Base-by-base conservation (phyloP, 2,329 filamentous ascomycete species). In the Penicillium psychrosexuale region DNA sequence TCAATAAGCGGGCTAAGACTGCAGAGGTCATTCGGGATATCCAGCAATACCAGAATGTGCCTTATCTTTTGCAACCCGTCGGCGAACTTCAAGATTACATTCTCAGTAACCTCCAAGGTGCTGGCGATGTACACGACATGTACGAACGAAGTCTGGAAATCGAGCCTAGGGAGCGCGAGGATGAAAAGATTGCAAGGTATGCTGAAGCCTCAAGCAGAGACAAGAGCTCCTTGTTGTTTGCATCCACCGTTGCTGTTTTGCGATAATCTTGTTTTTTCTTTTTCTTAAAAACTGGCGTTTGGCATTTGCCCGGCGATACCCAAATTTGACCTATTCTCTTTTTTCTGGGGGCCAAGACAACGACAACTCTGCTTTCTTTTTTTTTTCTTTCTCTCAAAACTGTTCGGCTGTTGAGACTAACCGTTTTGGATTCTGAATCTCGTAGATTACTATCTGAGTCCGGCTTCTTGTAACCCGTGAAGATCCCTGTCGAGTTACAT, bases 141-240 rank as follows among this genome's bases (percentile, higher is more conserved):
- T 99, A 97, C 79, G 92, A 97, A 75, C 92, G 92, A 81, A 96
- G 91, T 77, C 80, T 99, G 77, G 83, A 87, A 68, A 87, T 99
- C 57, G 94, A 99, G 74, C 94, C 94, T 60, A 84, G 94, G 68
- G 94, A 99, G 79, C 84, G 94, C 67, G 94, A 99, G 78, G 94
- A 99, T 71, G 94, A 99, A 78, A 97, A 97, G 82, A 97, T 99
- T 81, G 93, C 96, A 72, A 95, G 94, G 92, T 96, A 86, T 69
- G 84, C 71, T 59, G 63, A 66, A 59, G 43, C 60, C 60, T 56
- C 59, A 48, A 60, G 60, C 63, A 67, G 70, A 75, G 69, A 70
- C 51, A 69, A 67, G 61, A 62, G 62, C 57, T 64, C 66, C 55
- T 53, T 70, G 58, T 63, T 68, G 43, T 63, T 72, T 61, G 69